Evolutionary conservation across 345 rosid species (phyloP), one percentile per base, ranked within the genome.

Genomic region (Heritiera fomes): DNA sequence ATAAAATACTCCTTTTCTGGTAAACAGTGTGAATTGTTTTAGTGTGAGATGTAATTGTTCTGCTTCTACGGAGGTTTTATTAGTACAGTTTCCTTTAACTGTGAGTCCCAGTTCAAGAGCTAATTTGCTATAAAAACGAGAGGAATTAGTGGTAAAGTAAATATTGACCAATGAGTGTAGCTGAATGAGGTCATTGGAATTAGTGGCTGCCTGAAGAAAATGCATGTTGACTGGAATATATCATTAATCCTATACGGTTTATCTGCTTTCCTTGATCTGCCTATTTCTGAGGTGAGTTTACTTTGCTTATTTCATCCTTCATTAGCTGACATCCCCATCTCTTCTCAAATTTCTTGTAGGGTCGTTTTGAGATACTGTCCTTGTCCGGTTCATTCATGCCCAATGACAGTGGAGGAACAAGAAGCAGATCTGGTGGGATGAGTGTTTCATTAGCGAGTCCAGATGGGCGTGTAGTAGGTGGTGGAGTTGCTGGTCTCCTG

Each of bases 351-450:
- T 79, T 80, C 65, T 80, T 80, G 79, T 81, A 97, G 99, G 98
- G 98, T 71, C 97, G 98, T 72, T 97, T 97, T 76, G 99, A 97
- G 86, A 93, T 97, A 82, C 85, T 97, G 52, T 97, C 99, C 50
- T 76, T 97, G 73, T 91, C 99, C 12, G 99, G 99, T 6, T 97
- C 99, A 60, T 97, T 97, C 87, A 97, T 97, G 97, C 98, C 98
- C 40, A 93, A 80, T 11, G 98, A 94, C 76, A 85, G 72, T 75
- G 92, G 93, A 40, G 98, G 98, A 65, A 87, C 95, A 60, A 88
- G 95, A 62, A 91, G 95, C 88, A 86, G 99, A 80, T 90, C 98
- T 0, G 99, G 99, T 49, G 98, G 99, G 70, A 97, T 97, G 97
- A 97, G 98, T 11, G 94, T 97, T 45, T 97, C 99, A 1, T 82